Conservation (phyloP, 148 eudicot species). For the Vaccinium macrocarpon region DNA sequence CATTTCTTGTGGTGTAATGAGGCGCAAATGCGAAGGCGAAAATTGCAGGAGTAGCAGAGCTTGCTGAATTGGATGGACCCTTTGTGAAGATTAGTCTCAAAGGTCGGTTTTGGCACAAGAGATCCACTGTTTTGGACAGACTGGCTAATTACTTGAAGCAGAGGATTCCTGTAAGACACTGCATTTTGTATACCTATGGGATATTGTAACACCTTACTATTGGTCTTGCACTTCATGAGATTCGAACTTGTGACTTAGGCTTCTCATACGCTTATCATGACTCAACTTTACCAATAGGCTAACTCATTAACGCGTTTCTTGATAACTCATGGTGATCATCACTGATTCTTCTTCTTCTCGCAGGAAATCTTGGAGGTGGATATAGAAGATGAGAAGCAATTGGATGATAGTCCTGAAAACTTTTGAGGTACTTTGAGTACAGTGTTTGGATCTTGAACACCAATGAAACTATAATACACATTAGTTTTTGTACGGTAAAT, state of each 20-base stretch:
- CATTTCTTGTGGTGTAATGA: neutral
- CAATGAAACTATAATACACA: neutral
- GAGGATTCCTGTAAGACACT: conserved; percentile 66
- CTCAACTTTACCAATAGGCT: too few species aligned
- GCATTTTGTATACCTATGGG: neutral
- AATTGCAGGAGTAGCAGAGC: conserved; percentile 53
- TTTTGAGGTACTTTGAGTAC: conserved; percentile 32
- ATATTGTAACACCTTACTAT: neutral
- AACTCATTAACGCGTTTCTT: neutral
- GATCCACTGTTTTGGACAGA: conserved; percentile 65
- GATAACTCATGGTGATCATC: neutral
- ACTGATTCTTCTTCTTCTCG: neutral
- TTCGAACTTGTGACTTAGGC: neutral
- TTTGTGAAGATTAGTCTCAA: conserved; percentile 77
- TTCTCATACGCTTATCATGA: neutral
- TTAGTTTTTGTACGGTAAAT: neutral
- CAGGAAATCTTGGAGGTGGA: conserved; percentile 89
- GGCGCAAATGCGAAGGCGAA: neutral
- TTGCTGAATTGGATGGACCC: conserved; percentile 89
- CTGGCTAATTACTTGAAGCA: conserved; percentile 80
- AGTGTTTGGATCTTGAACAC: neutral
- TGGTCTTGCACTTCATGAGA: neutral
- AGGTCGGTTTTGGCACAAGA: conserved; percentile 84
- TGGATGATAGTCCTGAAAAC: conserved; percentile 91
- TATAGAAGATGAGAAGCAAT: conserved; percentile 87